Evolutionary conservation across 257 asterid species (phyloP), one percentile per base, ranked within the genome.

Genomic region (Petunia axillaris): DNA sequence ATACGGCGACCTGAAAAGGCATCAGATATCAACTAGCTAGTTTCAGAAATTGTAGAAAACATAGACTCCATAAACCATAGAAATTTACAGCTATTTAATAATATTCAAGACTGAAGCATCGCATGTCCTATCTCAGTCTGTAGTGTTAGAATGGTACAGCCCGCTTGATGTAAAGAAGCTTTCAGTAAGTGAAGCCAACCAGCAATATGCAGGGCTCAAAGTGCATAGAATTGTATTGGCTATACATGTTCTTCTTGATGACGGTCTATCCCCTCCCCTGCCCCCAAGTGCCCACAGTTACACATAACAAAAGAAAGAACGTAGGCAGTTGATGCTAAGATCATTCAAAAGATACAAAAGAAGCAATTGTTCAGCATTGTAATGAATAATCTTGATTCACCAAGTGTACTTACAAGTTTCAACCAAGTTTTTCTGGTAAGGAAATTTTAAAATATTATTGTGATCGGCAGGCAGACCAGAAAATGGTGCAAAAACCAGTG

Each of bases 1-100:
- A 86, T 57, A 96, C 99, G 1, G 99, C 99, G 79, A 96, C 98
- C 99, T 96, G 94, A 68, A 81, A 50, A 79, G 6, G 74, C 63
- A 44, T 53, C 55, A 63, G 10, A 67, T 9, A 36, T 65, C 1
- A 36, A 60, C 58, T 48, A 64, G 79, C 64, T 64, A 71, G 81
- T 67, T 76, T 11, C 76, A 53, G 5, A 8, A 70, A 16, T 46
- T 4, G 16, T 70, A 16, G 58, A 68, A 68, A 68, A 44, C 57
- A 44, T 43, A 15, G 76, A 68, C 57, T 68, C 39, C 40, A 68
- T 4, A 67, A 44, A 67, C 55, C 55, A 43, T 43, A 67, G 37
- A 43, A 43, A n/a, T n/a, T 43, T 11, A 43, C 55, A 67, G 8
- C 3, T 68, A 2, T 16, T 13, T 0, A 8, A 68, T n/a, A n/a